Conservation (phyloP, 1,284 basidiomycete genomes). For the Violaceomyces palustris region DNA sequence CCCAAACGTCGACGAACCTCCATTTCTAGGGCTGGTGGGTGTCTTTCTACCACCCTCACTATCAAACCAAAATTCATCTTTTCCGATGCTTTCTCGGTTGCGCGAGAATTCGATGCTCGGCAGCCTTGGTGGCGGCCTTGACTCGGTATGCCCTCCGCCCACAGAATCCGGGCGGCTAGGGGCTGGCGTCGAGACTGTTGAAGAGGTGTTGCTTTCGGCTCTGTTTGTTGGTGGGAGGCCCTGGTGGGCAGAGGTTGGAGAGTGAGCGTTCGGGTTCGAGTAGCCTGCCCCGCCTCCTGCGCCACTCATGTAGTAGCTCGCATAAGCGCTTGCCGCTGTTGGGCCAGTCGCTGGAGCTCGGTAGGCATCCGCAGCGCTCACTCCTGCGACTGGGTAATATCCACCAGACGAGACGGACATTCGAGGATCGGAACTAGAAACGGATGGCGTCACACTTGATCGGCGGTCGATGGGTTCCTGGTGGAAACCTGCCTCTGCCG, state of each 20-base stretch:
- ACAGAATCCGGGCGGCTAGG: too few species aligned
- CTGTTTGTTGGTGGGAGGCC: too few species aligned
- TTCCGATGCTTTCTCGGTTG: constrained; percentile 4
- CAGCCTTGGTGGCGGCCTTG: constrained; percentile 12
- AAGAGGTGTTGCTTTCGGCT: too few species aligned
- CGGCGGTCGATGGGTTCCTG: too few species aligned
- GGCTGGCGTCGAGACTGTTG: too few species aligned
- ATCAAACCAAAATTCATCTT: constrained; percentile 19
- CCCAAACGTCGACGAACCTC: too few species aligned
- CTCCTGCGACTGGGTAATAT: constrained; percentile 11
- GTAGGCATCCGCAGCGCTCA: constrained; percentile 22
- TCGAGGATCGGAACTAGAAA: constrained; percentile 12
- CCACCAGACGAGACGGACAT: constrained; percentile 12
- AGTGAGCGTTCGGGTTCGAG: constrained; percentile 16
- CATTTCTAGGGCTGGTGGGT: constrained; percentile 23
- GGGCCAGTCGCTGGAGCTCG: constrained; percentile 4
- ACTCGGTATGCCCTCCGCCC: too few species aligned
- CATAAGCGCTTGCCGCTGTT: constrained; percentile 22
- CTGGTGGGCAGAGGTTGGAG: too few species aligned
- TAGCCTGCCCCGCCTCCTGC: constrained; percentile 7
- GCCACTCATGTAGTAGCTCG: constrained; percentile 15
- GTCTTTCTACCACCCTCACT: constrained; percentile 2
- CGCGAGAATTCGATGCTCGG: constrained; percentile 29
- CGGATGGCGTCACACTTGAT: too few species aligned
- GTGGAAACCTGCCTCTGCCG: too few species aligned